Conservation (phyloP, 2,329 filamentous ascomycete genomes). For the Stachybotrys echinatus region DNA sequence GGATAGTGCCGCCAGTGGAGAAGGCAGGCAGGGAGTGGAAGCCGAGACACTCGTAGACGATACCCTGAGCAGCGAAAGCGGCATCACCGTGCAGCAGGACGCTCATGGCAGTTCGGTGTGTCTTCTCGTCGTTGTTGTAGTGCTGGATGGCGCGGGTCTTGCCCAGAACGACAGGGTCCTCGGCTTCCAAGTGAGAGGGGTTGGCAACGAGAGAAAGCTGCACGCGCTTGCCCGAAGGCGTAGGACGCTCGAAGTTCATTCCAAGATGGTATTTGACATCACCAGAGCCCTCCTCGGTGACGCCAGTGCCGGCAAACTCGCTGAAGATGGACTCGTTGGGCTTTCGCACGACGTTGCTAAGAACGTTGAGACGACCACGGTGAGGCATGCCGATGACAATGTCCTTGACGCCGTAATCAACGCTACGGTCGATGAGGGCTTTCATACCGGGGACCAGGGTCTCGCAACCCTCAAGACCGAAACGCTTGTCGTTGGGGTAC, state of each 20-base stretch:
- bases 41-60: constrained; percentile 97
- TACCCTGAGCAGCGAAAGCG: constrained; percentile 91
- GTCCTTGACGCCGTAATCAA: constrained; percentile 97
- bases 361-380: constrained; percentile 93
- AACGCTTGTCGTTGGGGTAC: constrained; percentile 99
- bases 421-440: constrained; percentile 94
- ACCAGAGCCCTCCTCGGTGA: constrained; percentile 89
- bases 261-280: constrained; percentile 99
- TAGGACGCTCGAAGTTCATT: constrained; percentile 99
- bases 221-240: constrained; percentile 97
- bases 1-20: constrained; percentile 94
- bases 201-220: constrained; percentile 98
- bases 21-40: constrained; percentile 95
- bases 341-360: constrained; percentile 98
- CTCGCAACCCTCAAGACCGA: constrained; percentile 96
- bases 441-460: constrained; percentile 98
- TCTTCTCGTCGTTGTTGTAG: constrained; percentile 95
- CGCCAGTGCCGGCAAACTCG: constrained; percentile 86
- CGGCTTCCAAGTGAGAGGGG: constrained; percentile 94
- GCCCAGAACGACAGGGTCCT: constrained; percentile 94
- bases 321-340: constrained; percentile 99
- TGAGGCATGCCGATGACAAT: constrained; percentile 99
- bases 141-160: constrained; percentile 98
- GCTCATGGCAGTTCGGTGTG: constrained; percentile 87
- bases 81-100: constrained; percentile 96